These are phyloP conservation scores for Mercurialis annua DNA, from an alignment of 345 rosid species.

Conservation along the genomic window DNA sequence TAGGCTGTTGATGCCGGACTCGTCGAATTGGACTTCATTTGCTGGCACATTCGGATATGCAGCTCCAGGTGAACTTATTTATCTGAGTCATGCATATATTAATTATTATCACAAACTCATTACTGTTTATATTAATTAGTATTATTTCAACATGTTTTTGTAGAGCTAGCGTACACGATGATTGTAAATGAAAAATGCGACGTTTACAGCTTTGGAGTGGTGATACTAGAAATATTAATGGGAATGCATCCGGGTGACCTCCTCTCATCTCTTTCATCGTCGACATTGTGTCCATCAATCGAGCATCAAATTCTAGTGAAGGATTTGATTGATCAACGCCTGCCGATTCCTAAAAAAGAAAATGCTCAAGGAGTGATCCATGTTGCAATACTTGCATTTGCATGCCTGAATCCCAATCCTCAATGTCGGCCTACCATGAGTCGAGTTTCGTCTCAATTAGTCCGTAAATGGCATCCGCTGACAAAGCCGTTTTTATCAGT, in stretches of 20 bases:
- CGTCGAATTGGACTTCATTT: background rate
- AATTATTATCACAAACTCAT: background rate
- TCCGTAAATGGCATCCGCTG: too few relatives aligned
- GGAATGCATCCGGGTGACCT: slow-evolving; percentile 6
- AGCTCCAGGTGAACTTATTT: slow-evolving; percentile 1
- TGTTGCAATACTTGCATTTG: background rate
- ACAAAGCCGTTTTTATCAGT: too few relatives aligned
- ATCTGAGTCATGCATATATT: background rate
- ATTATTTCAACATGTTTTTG: background rate
- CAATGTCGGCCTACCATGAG: slow-evolving; percentile 8
- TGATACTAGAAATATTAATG: background rate
- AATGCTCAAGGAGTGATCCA: background rate
- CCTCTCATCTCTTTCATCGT: background rate
- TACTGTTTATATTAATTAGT: background rate
- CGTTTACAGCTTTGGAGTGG: background rate
- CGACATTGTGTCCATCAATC: background rate
- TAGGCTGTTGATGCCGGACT: background rate
- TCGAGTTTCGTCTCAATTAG: background rate
- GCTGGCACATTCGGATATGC: slow-evolving; percentile 3
- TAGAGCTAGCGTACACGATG: background rate
- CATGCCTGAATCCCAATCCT: background rate
- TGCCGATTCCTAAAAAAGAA: background rate
- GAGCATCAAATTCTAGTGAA: background rate
- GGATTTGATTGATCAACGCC: slow-evolving; percentile 9
- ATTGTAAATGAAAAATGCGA: background rate